These are phyloP conservation scores for Globisporangium mamillatum DNA, from an alignment of 352 stramenopile genomes.

Conservation along the genomic window DNA sequence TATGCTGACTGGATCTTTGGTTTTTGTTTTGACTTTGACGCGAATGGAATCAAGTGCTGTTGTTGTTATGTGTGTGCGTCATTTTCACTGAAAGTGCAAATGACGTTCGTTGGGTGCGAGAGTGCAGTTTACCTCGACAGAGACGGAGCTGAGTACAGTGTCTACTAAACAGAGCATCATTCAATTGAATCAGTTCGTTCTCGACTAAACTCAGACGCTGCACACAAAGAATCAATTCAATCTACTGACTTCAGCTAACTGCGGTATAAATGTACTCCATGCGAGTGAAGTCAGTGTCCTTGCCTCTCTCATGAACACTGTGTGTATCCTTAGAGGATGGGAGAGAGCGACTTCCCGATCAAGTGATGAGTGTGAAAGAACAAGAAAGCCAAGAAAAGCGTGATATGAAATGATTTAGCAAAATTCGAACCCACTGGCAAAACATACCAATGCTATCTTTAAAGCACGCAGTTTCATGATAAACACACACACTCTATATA, in stretches of 20 bases:
- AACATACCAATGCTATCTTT: too few species aligned
- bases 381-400: not conserved
- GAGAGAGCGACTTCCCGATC: not conserved
- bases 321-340: not conserved
- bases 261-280: not conserved
- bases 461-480: too few species aligned
- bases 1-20: too few species aligned
- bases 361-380: not conserved
- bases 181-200: not conserved
- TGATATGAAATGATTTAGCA: not conserved
- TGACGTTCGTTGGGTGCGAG: not conserved
- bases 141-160: not conserved
- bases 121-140: not conserved
- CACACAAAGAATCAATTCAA: too few species aligned
- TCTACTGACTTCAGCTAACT: too few species aligned
- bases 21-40: too few species aligned
- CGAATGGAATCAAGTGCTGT: too few species aligned
- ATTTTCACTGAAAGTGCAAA: too few species aligned
- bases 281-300: not conserved
- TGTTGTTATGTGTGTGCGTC: too few species aligned
- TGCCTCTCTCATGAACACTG: slow-evolving; percentile 5
- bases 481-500: too few species aligned
- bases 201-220: not conserved
- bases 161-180: not conserved
- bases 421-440: not conserved